phyloP scores from a whole-genome alignment of 108 stramenopile species.

The Tribonema minus region DNA sequence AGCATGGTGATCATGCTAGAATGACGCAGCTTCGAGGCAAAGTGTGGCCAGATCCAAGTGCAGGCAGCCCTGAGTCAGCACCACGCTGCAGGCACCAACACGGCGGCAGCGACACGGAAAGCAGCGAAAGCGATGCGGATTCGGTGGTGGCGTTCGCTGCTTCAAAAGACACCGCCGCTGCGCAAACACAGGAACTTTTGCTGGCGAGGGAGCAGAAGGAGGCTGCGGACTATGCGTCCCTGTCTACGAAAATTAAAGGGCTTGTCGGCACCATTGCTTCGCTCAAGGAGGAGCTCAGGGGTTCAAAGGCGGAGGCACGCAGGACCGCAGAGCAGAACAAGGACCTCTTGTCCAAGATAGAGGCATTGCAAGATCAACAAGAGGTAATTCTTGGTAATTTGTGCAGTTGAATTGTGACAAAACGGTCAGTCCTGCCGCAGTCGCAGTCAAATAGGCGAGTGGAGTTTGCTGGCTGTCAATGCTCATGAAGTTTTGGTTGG shows the following conservation, averaged over 20 bases:
- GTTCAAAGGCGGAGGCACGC: neutral
- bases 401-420: no score
- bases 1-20: no score
- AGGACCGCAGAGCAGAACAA: neutral
- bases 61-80: no score
- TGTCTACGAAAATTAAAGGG: neutral
- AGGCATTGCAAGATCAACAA: neutral
- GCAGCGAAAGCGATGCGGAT: neutral
- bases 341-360: neutral
- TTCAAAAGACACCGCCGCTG: neutral
- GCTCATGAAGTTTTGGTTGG: no score
- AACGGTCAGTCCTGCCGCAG: no score
- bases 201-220: neutral
- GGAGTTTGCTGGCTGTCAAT: no score
- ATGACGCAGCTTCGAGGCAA: no score
- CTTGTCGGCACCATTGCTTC: neutral
- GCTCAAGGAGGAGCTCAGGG: neutral
- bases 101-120: neutral
- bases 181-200: neutral
- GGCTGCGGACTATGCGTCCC: neutral
- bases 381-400: neutral
- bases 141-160: neutral
- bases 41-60: neutral
- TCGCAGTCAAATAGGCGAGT: no score
- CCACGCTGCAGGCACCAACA: no score